Base-by-base conservation (phyloP, 1,284 basidiomycete species). In the Tilletia indica region DNA sequence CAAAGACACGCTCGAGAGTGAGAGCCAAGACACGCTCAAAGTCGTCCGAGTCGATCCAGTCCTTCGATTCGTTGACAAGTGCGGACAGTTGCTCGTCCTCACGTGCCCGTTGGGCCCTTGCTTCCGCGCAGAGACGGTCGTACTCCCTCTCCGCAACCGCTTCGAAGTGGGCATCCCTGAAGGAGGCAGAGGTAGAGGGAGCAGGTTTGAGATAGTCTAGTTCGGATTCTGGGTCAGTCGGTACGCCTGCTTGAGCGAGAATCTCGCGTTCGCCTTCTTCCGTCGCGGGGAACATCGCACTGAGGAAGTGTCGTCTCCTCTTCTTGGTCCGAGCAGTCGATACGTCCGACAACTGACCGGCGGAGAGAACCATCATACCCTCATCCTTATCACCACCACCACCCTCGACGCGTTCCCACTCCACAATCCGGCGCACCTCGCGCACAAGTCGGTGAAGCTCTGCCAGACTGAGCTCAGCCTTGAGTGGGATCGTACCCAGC, bases 401-500 rank as follows among this genome's bases (percentile, higher is more conserved):
- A 6, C n/a, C 8, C 4, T 25, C 11, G 34, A 38, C 61, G 8
- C 61, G 31, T 19, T 85, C 81, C 64, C 75, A 77, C 77, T 94
- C 93, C 3, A 94, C 89, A 16, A 89, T 86, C 63, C 89, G 86
- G 19, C 93, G 88, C 34, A 93, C 90, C 73, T 92, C 89, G 72
- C 86, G 85, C 12, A 94, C 85, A 0, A 93, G 87, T 11, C 88
- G 85, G 76, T 89, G 88, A 1, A 94, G 80, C 76, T 95, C 93
- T 42, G 87, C 86, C 9, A 87, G 86, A 0, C 89, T 87, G 19
- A 94, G 85, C 75, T 90, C 90, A 0, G 89, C 87, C 84, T 94
- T 94, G 48, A 95, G 85, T 0, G 91, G 91, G 3, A 94, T 89
- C 0, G 92, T 93, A 74, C 91, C 89, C 74, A 95, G 91, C 0